phyloP scores from a whole-genome alignment of 306 rosid species.

The Amphicarpaea edgeworthii region DNA sequence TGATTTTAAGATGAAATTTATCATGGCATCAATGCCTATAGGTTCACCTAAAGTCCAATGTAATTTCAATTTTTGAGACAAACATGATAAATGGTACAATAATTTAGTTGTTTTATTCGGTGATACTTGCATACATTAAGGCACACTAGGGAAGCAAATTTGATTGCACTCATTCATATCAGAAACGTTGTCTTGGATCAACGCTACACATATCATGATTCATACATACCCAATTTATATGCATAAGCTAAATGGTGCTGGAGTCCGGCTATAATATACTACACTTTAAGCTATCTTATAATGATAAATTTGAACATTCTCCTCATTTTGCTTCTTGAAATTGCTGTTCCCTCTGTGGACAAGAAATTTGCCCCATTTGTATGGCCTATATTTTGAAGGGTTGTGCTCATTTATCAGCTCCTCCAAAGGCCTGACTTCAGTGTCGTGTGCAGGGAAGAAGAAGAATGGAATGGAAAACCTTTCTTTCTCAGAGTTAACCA shows the following conservation, averaged over 20 bases:
- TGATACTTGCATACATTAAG: background rate
- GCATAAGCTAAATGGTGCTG: background rate
- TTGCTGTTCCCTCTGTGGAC: slow-evolving; percentile 43
- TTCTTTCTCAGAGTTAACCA: slow-evolving; percentile 59
- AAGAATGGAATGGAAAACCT: slow-evolving; percentile 64
- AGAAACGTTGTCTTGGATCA: background rate
- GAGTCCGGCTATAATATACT: background rate
- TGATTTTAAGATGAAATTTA: no score
- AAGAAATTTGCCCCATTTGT: slow-evolving; percentile 66
- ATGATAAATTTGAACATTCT: slow-evolving; percentile 59
- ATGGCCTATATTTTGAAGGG: slow-evolving; percentile 58
- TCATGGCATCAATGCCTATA: no score
- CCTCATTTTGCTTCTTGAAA: slow-evolving; percentile 58
- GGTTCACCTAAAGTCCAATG: no score
- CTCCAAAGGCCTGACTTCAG: slow-evolving; percentile 58
- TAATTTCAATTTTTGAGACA: slow-evolving; percentile 22
- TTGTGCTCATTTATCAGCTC: slow-evolving; percentile 55
- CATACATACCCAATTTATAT: background rate
- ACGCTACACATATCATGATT: background rate
- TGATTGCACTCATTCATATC: background rate
- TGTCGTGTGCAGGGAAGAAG: slow-evolving; percentile 65
- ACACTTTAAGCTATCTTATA: slow-evolving; percentile 41
- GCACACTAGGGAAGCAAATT: background rate
- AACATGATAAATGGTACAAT: background rate
- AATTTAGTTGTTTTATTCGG: background rate